phyloP scores from a whole-genome alignment of 768 basidiomycete species.

The Rhodotorula toruloides region DNA sequence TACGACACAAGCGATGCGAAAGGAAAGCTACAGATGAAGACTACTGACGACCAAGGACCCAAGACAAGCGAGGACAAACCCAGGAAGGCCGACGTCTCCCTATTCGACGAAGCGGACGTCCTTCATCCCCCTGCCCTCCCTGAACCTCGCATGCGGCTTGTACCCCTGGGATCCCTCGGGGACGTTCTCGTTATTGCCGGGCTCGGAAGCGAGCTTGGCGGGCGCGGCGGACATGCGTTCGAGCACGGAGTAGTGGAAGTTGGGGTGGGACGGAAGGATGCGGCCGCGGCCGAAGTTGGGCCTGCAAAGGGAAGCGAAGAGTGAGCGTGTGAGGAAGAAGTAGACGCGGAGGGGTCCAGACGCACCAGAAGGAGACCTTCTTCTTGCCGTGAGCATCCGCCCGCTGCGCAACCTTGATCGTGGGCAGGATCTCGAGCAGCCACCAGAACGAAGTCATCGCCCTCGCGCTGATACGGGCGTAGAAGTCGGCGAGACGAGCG shows the following conservation, averaged over 20 bases:
- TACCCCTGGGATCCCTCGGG: constrained; percentile 13
- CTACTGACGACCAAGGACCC: too few species aligned
- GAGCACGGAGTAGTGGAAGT: constrained; percentile 25
- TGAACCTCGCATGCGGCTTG: neutral
- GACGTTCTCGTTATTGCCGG: constrained; percentile 31
- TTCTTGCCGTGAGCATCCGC: constrained; percentile 17
- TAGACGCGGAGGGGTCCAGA: neutral
- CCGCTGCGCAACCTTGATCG: constrained; percentile 32
- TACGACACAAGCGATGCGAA: too few species aligned
- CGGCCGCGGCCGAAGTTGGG: constrained; percentile 28
- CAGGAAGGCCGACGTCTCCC: constrained; percentile 1
- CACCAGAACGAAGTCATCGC: constrained; percentile 13
- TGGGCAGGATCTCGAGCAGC: constrained; percentile 17
- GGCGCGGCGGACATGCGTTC: constrained; percentile 1
- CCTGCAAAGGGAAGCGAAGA: neutral
- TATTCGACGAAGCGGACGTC: constrained; percentile 3
- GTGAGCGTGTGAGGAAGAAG: too few species aligned
- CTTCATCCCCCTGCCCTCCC: neutral
- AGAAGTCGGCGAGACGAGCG: neutral
- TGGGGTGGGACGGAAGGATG: constrained; percentile 2
- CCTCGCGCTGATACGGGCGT: neutral
- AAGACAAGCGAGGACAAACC: too few species aligned
- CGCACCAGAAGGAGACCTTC: constrained; percentile 4
- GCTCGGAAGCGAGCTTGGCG: neutral
- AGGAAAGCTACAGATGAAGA: too few species aligned